Base-by-base conservation (phyloP, 495 filamentous ascomycete species). In the Platismatia glauca region DNA sequence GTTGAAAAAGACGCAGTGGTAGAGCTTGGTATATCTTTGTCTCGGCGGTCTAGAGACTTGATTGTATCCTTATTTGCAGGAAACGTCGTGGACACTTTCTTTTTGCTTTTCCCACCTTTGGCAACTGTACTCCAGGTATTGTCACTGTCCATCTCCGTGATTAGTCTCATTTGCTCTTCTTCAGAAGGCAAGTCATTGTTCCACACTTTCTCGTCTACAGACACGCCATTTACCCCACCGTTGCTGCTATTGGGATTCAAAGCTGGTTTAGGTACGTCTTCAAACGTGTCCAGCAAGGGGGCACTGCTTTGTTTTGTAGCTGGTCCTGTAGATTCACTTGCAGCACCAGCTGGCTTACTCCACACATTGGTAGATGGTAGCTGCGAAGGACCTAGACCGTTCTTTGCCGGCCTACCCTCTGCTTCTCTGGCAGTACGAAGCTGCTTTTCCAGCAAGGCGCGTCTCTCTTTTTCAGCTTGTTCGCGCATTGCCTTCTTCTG, bases 111-210 rank as follows among this genome's bases (percentile, higher is more conserved):
- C 64, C 66, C 63, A 18, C 66, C 52, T 39, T 83, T 88, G 57
- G 81, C 79, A 57, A 93, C 88, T 27, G 88, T 90, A 63, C 78
- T 89, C 88, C 89, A 91, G 38, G 82, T 83, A 60, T 86, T 83
- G 16, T 84, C 80, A 27, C 76, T 76, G 29, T 74, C 74, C 67
- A 84, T 76, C 50, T 81, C 81, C 35, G 75, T 81, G 35, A 89
- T 76, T 66, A 87, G 76, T 71, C 86, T 81, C 74, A 94, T 75
- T 76, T 95, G 90, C 73, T 94, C 90, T 70, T 96, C 90, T 74
- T 95, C 90, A 0, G 89, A 89, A 7, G 86, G 88, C 48, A 88
- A 77, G 60, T 79, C 79, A 52, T 78, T 72, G 50, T 77, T 75
- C 84, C 81, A 88, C 64, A 66, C 72, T 38, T 72, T 56, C 50